Base-by-base conservation (phyloP, 2,329 filamentous ascomycete species). In the Zasmidium angulare region DNA sequence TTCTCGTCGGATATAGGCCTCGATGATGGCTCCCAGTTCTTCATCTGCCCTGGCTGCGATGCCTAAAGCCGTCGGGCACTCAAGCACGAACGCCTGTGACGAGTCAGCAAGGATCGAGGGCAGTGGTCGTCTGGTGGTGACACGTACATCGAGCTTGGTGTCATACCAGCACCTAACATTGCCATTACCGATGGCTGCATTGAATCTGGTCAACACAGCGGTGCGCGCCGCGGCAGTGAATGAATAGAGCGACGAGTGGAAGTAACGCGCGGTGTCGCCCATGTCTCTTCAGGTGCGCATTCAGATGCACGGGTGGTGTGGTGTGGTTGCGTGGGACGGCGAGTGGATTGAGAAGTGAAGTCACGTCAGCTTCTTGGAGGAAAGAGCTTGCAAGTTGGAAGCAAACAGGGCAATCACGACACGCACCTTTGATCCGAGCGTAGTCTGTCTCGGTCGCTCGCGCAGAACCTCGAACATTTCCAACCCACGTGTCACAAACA, bases 181-280 rank as follows among this genome's bases (percentile, higher is more conserved):
- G n/a, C 60, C 58, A 31, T 69, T 59, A 10, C 61, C 56, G n/a
- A 69, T n/a, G 2, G 29, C 53, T 6, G 29, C 29, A 49, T 65
- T 53, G 59, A 72, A 69, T 2, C 59, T 51, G 10, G 24, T 46
- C 53, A 69, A 55, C 48, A 72, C 55, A 20, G 59, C 58, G 4
- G 63, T 54, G 12, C 60, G 31, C 6, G 63, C 69, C 1, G 31
- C 50, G 19, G 58, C 46, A 51, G 56, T 62, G 61, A 72, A 72
- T 1, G 53, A 54, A 56, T 71, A 71, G 21, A 69, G 56, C 2
- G 68, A 66, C 10, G 63, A 56, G 56, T 73, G 70, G 50, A 68
- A 49, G 61, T 71, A 72, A 9, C 58, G 55, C 21, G 67, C 60
- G 14, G 21, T 50, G 22, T 61, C 60, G 21, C 59, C 58, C 65